These are phyloP conservation scores for Symbiodinium natans DNA, from an alignment of 73 alveolate species.

Conservation along the genomic window DNA sequence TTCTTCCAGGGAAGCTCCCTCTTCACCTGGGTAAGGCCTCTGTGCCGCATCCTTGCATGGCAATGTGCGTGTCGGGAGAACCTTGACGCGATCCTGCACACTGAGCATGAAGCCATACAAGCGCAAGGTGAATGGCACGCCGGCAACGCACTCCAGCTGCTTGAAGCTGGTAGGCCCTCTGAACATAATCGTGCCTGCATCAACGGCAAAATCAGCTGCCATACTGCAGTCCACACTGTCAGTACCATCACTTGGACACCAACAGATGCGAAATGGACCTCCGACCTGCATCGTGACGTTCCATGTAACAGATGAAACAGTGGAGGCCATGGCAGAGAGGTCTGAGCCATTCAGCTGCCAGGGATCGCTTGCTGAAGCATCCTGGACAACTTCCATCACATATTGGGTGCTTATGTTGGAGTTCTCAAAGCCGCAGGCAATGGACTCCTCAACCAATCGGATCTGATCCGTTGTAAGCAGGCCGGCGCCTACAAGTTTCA, in stretches of 20 bases:
- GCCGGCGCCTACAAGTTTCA: background rate
- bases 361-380: background rate
- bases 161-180: conserved; percentile 24
- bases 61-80: background rate
- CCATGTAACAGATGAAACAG: background rate
- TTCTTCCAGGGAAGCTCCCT: background rate
- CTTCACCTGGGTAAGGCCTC: conserved; percentile 34
- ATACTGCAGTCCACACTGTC: background rate
- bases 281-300: conserved; percentile 43
- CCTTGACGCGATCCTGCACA: background rate
- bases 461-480: conserved; percentile 14
- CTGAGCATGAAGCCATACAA: conserved; percentile 21
- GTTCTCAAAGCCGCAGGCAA: conserved; percentile 3
- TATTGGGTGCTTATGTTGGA: conserved; percentile 20
- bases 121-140: background rate
- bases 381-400: background rate
- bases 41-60: conserved; percentile 16
- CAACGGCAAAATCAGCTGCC: conserved; percentile 40
- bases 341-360: background rate
- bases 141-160: background rate
- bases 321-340: background rate
- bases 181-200: conserved; percentile 23
- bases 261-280: conserved; percentile 23
- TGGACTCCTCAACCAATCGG: conserved; percentile 28
- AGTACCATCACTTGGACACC: conserved; percentile 31